Base-by-base conservation (phyloP, 202 grass and related monocot species). In the Miscanthus sacchariflorus region DNA sequence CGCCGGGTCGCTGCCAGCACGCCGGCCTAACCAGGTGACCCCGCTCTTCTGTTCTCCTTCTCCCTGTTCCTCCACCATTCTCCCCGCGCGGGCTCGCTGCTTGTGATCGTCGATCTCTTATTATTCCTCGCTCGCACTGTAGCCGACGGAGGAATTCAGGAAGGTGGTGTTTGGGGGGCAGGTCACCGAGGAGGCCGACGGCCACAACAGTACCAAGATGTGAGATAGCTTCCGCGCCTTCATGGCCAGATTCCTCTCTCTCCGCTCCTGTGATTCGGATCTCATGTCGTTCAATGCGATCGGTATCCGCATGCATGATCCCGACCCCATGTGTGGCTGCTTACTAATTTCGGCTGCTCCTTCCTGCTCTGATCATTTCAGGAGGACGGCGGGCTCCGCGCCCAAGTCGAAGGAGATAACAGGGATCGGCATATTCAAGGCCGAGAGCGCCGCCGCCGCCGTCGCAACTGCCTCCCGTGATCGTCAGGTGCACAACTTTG, bases 141-240 rank as follows among this genome's bases (percentile, higher is more conserved):
- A 98, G 96, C 94, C 96, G 39, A 91, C 92, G 72, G 96, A 94
- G 85, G 94, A 89, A 24, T 90, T 98, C 71, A 88, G 89, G 84
- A 94, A 91, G 80, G 94, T 98, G 80, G 89, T 98, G 43, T 98
- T 98, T 75, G 94, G 96, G 14, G 93, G 90, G 0, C 94, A 98
- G 86, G 84, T 92, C 68, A 84, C 90, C 14, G 96, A 93, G 92
- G 90, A 92, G 76, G 50, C 83, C 28, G 92, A 92, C 87, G 94
- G 85, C 85, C 66, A 80, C n/a, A 89, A 59, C 77, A 96, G 90
- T 77, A 98, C 87, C 61, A 96, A 96, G 84, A 98, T 89, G 96
- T 72, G 72, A 89, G 44, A 81, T 78, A 17, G 75, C 52, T 77
- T 38, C 50, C 28, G 56, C 23, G 35, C 72, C 49, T 24, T 38